phyloP scores from a whole-genome alignment of 2,329 filamentous ascomycete species.

The Penicillium brasilianum region DNA sequence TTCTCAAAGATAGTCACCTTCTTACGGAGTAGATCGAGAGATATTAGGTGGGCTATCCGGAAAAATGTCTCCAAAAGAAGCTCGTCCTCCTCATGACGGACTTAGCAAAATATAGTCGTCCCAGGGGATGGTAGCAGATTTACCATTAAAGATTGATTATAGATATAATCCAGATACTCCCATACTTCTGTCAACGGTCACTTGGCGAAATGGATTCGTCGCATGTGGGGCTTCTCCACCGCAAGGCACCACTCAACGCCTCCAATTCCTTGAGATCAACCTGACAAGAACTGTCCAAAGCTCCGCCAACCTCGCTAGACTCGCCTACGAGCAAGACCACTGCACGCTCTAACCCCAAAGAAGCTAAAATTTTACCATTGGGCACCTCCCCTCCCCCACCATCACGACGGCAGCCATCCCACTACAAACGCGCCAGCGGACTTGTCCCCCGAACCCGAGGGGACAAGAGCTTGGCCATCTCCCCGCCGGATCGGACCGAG shows the following conservation, averaged over 20 bases:
- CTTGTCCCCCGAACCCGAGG: constrained; percentile 28
- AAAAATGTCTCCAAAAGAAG: no score
- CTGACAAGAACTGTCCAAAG: background rate
- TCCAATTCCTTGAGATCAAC: background rate
- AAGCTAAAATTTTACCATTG: constrained; percentile 17
- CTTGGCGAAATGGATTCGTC: background rate
- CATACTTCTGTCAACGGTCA: background rate
- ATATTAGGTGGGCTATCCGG: no score
- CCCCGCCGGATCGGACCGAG: constrained; percentile 29
- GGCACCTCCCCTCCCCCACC: constrained; percentile 6
- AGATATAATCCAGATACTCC: background rate
- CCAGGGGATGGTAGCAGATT: no score
- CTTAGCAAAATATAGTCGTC: no score
- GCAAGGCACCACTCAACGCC: background rate
- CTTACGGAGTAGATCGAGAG: no score
- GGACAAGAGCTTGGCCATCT: constrained; percentile 27
- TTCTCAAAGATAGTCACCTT: no score
- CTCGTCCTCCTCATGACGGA: no score
- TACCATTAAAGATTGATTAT: background rate
- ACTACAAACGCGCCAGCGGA: constrained; percentile 31
- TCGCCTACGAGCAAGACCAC: constrained; percentile 13
- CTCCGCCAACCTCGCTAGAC: background rate
- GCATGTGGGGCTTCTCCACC: constrained; percentile 3
- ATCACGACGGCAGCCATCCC: constrained; percentile 27
- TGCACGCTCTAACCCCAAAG: constrained; percentile 22